Percentiles rank a stretch among this genome's conserved stretches.
phyloP scores from a whole-genome alignment of 2,329 filamentous ascomycete species.

The Cladosporium sp. region DNA sequence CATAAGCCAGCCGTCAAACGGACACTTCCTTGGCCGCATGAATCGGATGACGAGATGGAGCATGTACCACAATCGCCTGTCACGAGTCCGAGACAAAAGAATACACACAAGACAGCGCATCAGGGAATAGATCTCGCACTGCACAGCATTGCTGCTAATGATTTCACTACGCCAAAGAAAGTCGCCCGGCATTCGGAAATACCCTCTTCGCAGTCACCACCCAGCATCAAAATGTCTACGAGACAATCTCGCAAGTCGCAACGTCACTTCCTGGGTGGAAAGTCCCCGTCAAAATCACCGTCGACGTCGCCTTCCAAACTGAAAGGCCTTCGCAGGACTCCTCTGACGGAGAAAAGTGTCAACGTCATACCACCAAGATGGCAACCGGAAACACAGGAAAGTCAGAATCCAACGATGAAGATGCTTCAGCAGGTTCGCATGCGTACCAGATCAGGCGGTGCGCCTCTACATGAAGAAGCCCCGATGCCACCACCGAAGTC shows the following conservation, averaged over 20 bases:
- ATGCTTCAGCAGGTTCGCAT: conserved; percentile 16
- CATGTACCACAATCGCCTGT: conserved; percentile 1
- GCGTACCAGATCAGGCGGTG: background rate
- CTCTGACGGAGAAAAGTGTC: conserved; percentile 22
- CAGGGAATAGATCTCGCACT: background rate
- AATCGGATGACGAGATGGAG: background rate
- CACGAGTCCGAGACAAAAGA: background rate
- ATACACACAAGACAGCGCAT: background rate
- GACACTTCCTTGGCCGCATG: background rate
- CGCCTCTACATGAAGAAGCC: background rate
- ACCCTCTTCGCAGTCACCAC: conserved; percentile 28
- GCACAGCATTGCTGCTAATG: conserved; percentile 14
- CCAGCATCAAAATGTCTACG: conserved; percentile 23
- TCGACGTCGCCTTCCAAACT: background rate
- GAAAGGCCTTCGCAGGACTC: conserved; percentile 15
- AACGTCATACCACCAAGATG: conserved; percentile 19
- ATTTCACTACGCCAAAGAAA: conserved; percentile 22
- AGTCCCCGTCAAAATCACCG: conserved; percentile 6
- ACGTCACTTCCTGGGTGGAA: background rate
- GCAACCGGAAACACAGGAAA: conserved; percentile 11
- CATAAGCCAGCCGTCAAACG: background rate
- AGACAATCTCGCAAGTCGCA: conserved; percentile 10
- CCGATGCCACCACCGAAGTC: conserved; percentile 4
- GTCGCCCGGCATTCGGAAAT: conserved; percentile 18
- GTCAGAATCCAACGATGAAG: conserved; percentile 14